These are phyloP conservation scores for Sisymbrium altissimum DNA, from an alignment of 345 rosid genomes.

Conservation along the genomic window DNA sequence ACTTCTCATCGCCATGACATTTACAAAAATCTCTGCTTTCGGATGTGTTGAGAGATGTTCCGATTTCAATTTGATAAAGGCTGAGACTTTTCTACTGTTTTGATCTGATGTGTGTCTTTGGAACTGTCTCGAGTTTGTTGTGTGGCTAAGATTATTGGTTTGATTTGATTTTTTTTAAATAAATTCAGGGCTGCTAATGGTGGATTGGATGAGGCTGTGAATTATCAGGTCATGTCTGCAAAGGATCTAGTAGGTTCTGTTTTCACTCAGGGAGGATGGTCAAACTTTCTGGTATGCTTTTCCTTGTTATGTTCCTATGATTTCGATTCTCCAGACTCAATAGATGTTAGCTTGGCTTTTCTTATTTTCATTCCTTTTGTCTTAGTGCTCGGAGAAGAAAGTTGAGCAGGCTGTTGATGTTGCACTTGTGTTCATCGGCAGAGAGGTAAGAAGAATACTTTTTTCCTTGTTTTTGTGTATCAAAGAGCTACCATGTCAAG, in stretches of 20 bases:
- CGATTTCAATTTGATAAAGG: background rate
- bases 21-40: background rate
- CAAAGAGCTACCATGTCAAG: background rate
- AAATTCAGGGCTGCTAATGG: constrained; percentile 33
- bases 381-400: constrained; percentile 69
- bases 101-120: background rate
- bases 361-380: constrained; percentile 3
- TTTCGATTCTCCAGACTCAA: background rate
- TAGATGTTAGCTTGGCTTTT: background rate
- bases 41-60: background rate
- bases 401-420: constrained; percentile 54
- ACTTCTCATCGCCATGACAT: background rate
- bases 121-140: background rate
- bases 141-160: background rate
- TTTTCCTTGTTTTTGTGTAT: background rate
- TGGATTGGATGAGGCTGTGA: constrained; percentile 45
- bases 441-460: constrained; percentile 53
- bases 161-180: background rate
- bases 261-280: constrained; percentile 73
- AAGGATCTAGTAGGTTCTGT: constrained; percentile 68
- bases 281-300: constrained; percentile 61
- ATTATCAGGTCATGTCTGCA: constrained; percentile 70
- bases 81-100: background rate
- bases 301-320: background rate
- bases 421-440: constrained; percentile 83